These are phyloP conservation scores for Prasinococcaceae sp. DNA, from an alignment of 139 green algal species.

Conservation along the genomic window DNA sequence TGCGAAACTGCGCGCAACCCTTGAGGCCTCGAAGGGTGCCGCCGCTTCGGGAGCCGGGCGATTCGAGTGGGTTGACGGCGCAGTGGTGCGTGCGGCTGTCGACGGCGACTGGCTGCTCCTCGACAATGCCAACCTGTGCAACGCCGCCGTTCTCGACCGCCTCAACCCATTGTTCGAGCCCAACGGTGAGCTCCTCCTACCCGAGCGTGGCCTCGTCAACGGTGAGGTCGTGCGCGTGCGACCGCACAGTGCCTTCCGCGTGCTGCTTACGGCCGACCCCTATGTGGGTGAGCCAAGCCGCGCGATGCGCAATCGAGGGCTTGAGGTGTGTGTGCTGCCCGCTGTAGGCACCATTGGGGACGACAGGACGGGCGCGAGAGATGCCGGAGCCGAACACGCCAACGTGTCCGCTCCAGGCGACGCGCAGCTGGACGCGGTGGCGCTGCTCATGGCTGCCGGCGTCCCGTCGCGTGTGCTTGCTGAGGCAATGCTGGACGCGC, in stretches of 20 bases:
- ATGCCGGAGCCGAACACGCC: not conserved
- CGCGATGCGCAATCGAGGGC: slow-evolving; percentile 92
- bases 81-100: slow-evolving; percentile 62
- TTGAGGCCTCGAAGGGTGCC: no score
- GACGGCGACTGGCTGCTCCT: slow-evolving; percentile 85
- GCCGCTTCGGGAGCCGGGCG: slow-evolving; percentile 37
- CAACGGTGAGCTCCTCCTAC: slow-evolving; percentile 63
- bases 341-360: slow-evolving; percentile 11
- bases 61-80: slow-evolving; percentile 97
- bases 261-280: slow-evolving; percentile 84
- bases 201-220: slow-evolving; percentile 53
- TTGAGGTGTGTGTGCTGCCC: slow-evolving; percentile 77
- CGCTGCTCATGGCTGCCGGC: not conserved
- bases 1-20: no score
- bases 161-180: slow-evolving; percentile 93
- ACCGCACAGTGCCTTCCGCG: slow-evolving; percentile 78
- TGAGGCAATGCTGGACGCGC: not conserved
- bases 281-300: slow-evolving; percentile 78
- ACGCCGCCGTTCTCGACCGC: slow-evolving; percentile 86
- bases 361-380: slow-evolving; percentile 1
- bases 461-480: not conserved
- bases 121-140: slow-evolving; percentile 91
- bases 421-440: no score
- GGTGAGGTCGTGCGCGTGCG: slow-evolving; percentile 44
- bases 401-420: not conserved